These are phyloP conservation scores for Sechiopsis laciniata DNA, from an alignment of 306 rosid genomes.

Conservation along the genomic window DNA sequence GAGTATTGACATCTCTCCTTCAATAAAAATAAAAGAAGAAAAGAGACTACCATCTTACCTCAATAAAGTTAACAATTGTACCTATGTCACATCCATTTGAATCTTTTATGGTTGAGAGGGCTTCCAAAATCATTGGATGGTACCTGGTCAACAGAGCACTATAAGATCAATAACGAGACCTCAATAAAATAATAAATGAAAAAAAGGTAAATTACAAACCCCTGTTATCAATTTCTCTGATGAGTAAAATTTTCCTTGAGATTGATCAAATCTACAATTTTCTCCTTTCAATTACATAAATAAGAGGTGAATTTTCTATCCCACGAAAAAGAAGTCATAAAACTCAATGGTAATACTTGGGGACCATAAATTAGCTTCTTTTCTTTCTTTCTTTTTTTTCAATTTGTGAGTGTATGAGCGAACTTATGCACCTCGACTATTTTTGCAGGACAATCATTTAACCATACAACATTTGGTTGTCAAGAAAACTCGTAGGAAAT, in stretches of 20 bases:
- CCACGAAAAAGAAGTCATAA: background rate
- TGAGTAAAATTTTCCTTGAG: background rate
- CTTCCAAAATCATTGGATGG: constrained; percentile 65
- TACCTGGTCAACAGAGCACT: constrained; percentile 41
- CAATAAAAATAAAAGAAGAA: background rate
- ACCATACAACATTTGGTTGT: too few species aligned
- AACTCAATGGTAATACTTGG: background rate
- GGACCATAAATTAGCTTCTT: background rate
- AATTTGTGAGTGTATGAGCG: too few species aligned
- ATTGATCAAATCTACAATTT: background rate
- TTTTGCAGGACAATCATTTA: too few species aligned
- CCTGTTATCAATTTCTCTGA: background rate
- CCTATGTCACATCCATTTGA: constrained; percentile 59
- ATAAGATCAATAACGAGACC: constrained; percentile 8
- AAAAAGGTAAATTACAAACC: background rate
- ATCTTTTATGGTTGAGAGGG: constrained; percentile 54
- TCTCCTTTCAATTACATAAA: background rate
- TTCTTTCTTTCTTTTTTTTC: too few species aligned
- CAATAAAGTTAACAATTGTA: constrained; percentile 62
- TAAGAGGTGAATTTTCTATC: background rate
- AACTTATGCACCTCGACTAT: too few species aligned
- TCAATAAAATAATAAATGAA: background rate
- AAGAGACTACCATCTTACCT: constrained; percentile 43
- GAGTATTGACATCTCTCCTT: constrained; percentile 39
- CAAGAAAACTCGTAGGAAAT: too few species aligned